Evolutionary conservation across 371 early-diverging fungal species (phyloP).

Genomic region (Apophysomyces ossiformis): DNA sequence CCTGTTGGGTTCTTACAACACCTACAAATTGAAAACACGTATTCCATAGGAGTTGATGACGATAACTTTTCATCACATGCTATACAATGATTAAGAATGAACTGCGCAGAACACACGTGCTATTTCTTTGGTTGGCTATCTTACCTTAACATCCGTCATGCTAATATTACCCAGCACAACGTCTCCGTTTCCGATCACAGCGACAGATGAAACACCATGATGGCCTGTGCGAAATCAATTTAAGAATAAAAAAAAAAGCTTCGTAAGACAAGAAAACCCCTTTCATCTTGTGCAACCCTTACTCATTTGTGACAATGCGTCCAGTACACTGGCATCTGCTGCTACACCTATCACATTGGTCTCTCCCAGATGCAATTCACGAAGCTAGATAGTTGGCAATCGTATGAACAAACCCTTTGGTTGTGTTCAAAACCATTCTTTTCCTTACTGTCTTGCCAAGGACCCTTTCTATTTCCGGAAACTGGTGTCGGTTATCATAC

Average conservation of each 20-base stretch:
- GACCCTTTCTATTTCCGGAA: conserved; percentile 38
- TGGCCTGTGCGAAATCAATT: conserved; percentile 37
- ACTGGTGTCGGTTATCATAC: conserved; percentile 50
- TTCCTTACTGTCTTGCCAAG: conserved; percentile 50
- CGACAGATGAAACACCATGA: conserved; percentile 65
- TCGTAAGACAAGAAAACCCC: neutral
- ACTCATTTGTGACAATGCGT: conserved; percentile 67
- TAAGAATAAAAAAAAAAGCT: neutral
- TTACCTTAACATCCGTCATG: conserved; percentile 70
- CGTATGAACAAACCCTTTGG: neutral
- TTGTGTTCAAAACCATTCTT: neutral
- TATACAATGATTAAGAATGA: conserved; percentile 9
- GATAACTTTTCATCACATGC: conserved; percentile 51
- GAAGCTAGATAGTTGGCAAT: conserved; percentile 29
- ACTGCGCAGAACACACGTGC: conserved; percentile 7
- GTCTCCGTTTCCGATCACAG: conserved; percentile 62
- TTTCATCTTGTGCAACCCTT: conserved; percentile 17
- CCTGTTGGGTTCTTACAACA: conserved; percentile 51
- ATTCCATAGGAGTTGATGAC: conserved; percentile 53
- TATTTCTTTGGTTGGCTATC: neutral
- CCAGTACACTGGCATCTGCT: conserved; percentile 54
- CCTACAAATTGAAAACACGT: conserved; percentile 61
- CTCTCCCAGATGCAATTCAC: conserved; percentile 58
- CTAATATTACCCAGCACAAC: conserved; percentile 73
- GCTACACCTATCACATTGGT: conserved; percentile 61